phyloP scores from a whole-genome alignment of 1,284 basidiomycete genomes.

The Clitocybe nebularis region DNA sequence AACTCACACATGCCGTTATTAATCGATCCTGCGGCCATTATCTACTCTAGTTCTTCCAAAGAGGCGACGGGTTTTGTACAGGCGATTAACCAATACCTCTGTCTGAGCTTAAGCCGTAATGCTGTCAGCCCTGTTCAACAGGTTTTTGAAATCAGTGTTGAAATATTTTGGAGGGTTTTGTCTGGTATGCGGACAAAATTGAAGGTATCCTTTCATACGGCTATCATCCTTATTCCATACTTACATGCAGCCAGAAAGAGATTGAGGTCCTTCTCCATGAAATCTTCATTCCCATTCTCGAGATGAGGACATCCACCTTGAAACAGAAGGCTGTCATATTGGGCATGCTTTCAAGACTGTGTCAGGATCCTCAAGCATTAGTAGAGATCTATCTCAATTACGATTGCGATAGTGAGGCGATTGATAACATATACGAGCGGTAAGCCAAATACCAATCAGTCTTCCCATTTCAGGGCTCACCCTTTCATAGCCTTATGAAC shows the following conservation, averaged over 20 bases:
- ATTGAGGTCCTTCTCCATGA: constrained; percentile 98
- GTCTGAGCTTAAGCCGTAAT: constrained; percentile 90
- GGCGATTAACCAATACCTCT: constrained; percentile 93
- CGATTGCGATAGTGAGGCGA: constrained; percentile 90
- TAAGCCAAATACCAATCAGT: constrained; percentile 31
- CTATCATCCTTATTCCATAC: constrained; percentile 8
- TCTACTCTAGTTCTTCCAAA: constrained; percentile 82
- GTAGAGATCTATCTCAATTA: constrained; percentile 98
- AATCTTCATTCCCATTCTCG: constrained; percentile 97
- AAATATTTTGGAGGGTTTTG: constrained; percentile 97
- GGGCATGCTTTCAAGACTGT: constrained; percentile 81
- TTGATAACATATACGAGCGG: constrained; percentile 96
- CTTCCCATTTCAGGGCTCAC: constrained; percentile 5
- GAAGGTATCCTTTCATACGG: constrained; percentile 55
- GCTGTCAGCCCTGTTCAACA: constrained; percentile 94
- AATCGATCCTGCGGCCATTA: constrained; percentile 79
- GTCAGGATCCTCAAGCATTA: constrained; percentile 92
- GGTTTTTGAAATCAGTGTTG: constrained; percentile 97
- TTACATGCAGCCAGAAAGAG: constrained; percentile 73
- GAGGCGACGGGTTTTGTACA: constrained; percentile 89
- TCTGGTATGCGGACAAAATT: constrained; percentile 93
- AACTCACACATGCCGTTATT: constrained; percentile 90
- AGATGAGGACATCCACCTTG: constrained; percentile 95
- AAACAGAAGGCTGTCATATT: constrained; percentile 93
- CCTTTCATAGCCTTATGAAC: constrained; percentile 73